Conservation (phyloP, 805 yeast species). For the Pichia californica region DNA sequence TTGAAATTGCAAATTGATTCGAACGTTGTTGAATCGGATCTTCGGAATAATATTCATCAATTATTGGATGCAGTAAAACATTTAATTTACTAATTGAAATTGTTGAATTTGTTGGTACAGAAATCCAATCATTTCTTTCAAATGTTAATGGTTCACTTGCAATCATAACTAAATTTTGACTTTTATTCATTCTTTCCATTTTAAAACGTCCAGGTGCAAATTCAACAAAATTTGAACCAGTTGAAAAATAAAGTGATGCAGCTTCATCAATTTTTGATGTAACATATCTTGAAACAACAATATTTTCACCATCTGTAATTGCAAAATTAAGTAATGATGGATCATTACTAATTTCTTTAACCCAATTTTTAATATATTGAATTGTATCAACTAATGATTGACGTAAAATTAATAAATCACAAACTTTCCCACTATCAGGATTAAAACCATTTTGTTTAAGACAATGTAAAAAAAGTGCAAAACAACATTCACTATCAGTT, state of each 20-base stretch:
- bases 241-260: conserved; percentile 89
- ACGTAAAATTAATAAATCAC: conserved; percentile 49
- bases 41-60: conserved; percentile 79
- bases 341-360: conserved; percentile 50
- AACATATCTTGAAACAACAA: conserved; percentile 83
- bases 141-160: conserved; percentile 96
- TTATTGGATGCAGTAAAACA: conserved; percentile 83
- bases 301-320: conserved; percentile 84
- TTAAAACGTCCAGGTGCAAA: conserved; percentile 85
- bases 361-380: conserved; percentile 73
- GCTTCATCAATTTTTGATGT: conserved; percentile 91
- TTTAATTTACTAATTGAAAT: conserved; percentile 80
- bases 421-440: conserved; percentile 35
- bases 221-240: conserved; percentile 88
- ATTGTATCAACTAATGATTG: conserved; percentile 70
- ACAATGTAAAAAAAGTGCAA: conserved; percentile 80
- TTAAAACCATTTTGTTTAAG: conserved; percentile 70
- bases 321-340: conserved; percentile 92
- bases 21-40: conserved; percentile 66
- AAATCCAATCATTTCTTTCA: conserved; percentile 95
- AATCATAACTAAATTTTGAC: conserved; percentile 89
- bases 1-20: conserved; percentile 76
- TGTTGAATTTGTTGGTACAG: conserved; percentile 89
- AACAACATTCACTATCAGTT: conserved; percentile 93
- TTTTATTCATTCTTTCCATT: conserved; percentile 89